phyloP scores from a whole-genome alignment of 2,329 filamentous ascomycete species.

The Didymella glomerata region DNA sequence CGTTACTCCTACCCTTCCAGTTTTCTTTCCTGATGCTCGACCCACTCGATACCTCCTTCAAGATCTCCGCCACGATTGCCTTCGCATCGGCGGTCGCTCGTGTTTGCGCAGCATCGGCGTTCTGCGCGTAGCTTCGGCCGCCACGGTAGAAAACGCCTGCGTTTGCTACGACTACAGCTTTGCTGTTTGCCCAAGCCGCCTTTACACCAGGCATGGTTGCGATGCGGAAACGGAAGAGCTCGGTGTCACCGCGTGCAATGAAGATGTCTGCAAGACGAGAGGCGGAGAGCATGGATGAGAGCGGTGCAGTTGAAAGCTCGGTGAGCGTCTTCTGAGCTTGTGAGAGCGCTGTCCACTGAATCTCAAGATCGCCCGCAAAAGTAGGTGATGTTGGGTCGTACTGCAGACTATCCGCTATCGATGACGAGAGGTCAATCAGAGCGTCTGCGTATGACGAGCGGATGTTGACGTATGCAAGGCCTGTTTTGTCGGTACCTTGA shows the following conservation, averaged over 20 bases:
- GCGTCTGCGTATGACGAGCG: conserved; percentile 66
- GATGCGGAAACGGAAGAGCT: conserved; percentile 48
- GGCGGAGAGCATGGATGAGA: conserved; percentile 30
- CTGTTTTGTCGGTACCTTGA: conserved; percentile 58
- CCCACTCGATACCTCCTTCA: conserved; percentile 52
- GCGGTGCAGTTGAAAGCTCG: conserved; percentile 29
- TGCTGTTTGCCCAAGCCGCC: conserved; percentile 44
- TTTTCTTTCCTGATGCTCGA: conserved; percentile 49
- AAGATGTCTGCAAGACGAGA: conserved; percentile 44
- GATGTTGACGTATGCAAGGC: conserved; percentile 60
- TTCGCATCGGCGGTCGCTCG: conserved; percentile 57
- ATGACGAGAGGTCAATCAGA: conserved; percentile 62
- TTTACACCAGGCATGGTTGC: conserved; percentile 33
- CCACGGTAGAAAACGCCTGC: conserved; percentile 52
- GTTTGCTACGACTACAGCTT: conserved; percentile 45
- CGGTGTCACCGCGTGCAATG: conserved; percentile 45
- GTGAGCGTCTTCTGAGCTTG: conserved; percentile 43
- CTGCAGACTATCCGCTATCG: conserved; percentile 46
- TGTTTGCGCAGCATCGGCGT: conserved; percentile 47
- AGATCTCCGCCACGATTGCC: conserved; percentile 58
- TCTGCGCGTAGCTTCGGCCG: conserved; percentile 45
- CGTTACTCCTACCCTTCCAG: conserved; percentile 52
- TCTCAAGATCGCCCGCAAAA: conserved; percentile 28
- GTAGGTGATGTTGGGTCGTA: conserved; percentile 27
- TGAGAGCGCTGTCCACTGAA: conserved; percentile 47